These are phyloP conservation scores for Pichia sporocuriosa DNA, from an alignment of 805 yeast species.

Conservation along the genomic window DNA sequence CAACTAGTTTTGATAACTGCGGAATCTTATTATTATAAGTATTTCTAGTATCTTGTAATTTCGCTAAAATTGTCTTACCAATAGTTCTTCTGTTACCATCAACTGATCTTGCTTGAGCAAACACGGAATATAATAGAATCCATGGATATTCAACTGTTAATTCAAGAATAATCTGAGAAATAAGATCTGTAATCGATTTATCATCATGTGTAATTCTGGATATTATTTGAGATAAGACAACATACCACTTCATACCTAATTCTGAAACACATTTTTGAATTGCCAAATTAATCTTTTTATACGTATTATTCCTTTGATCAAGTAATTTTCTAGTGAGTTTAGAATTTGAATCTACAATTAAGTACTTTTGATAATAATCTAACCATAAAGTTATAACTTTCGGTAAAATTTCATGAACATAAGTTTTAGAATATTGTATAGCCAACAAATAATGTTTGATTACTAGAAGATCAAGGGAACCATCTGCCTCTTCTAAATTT, in stretches of 20 bases:
- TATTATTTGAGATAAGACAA: conserved; percentile 78
- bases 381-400: conserved; percentile 89
- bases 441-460: conserved; percentile 53
- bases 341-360: not conserved
- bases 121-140: conserved; percentile 79
- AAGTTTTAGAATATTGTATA: conserved; percentile 45
- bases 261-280: conserved; percentile 21
- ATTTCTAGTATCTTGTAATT: conserved; percentile 18
- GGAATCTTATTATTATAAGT: conserved; percentile 6
- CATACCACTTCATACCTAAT: conserved; percentile 54
- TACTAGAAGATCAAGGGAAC: conserved; percentile 48
- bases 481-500: conserved; percentile 31
- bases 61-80: conserved; percentile 40
- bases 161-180: conserved; percentile 50
- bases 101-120: conserved; percentile 61
- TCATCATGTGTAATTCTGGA: conserved; percentile 71
- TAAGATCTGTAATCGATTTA: conserved; percentile 44
- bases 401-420: conserved; percentile 70
- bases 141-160: conserved; percentile 65
- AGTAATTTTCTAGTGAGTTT: not conserved
- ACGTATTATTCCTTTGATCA: conserved; percentile 4
- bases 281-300: conserved; percentile 7
- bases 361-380: conserved; percentile 50
- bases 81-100: conserved; percentile 38
- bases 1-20: conserved; percentile 18